Base-by-base conservation (phyloP, 495 filamentous ascomycete genomes). In the Lindgomyces ingoldianus region DNA sequence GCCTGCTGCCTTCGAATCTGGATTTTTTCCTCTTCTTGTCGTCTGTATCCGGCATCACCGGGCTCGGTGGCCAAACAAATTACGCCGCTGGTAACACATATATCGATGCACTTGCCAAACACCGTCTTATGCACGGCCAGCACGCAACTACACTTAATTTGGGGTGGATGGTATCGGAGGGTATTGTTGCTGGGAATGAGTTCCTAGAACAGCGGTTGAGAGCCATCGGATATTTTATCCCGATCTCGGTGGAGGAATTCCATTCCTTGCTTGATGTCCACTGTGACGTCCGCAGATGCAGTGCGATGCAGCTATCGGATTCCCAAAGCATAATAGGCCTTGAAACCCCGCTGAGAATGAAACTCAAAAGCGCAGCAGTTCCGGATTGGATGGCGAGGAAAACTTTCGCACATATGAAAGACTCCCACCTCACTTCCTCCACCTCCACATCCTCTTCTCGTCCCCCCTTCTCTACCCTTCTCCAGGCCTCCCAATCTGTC, bases 21-120 rank as follows among this genome's bases (percentile, higher is more conserved):
- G 58, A 67, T 44, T 70, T 70, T 36, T 67, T 70, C 58, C 26
- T 65, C 48, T 1, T 59, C 1, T 29, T 65, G 1, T 53, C 54
- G 1, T 67, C 64, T 3, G 22, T 36, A 1, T 39, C 50, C 24
- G 64, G 57, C 25, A 30, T 67, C 9, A 11, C 42, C 16, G 64
- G 64, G 1, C 12, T 14, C 24, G 24, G 16, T 27, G 53, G 52
- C 1, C 64, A 62, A 21, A 19, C 57, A 2, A 61, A 56, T 27
- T 67, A 67, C 39, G 50, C 57, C 2, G 36, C 25, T 21, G 64
- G 49, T 6, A 61, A 51, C 51, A 30, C 46, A 4, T 63, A 50
- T 25, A 1, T 24, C 22, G 65, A 68, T 22, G 59, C 39, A 3
- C 42, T 68, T 12, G 60, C 52, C 3, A 50, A 25, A 4, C 44